Percentiles rank a stretch among this genome's conserved stretches.
Conservation (phyloP, 163 green algal genomes). For the Chlamydomonas reinhardtii region DNA sequence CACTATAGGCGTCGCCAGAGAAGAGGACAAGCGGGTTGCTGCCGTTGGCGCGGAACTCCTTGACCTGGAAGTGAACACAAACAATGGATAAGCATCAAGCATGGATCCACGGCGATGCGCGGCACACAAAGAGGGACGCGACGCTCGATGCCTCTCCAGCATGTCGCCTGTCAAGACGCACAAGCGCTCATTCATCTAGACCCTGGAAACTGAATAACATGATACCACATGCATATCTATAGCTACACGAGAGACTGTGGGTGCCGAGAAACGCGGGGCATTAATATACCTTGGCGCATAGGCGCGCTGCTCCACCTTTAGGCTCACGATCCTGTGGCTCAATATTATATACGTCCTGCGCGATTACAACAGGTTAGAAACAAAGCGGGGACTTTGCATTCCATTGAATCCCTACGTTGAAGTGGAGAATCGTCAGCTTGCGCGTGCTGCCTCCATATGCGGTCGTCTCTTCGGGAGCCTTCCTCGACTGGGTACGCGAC, state of each 20-base stretch:
- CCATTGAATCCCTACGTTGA: conserved; percentile 13
- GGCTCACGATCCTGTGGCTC: conserved; percentile 71
- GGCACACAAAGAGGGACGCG: too few relatives aligned
- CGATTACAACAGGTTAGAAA: not conserved
- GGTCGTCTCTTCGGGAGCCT: not conserved
- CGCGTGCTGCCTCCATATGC: not conserved
- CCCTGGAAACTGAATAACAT: not conserved
- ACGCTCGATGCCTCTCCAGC: too few relatives aligned
- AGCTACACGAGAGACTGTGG: too few relatives aligned
- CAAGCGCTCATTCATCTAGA: not conserved
- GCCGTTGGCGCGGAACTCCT: conserved; percentile 20
- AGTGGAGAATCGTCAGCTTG: conserved; percentile 44
- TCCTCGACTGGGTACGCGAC: not conserved
- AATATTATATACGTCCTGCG: conserved; percentile 84
- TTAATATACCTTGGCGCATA: conserved; percentile 50
- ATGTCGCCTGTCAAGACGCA: too few relatives aligned
- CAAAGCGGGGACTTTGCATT: too few relatives aligned
- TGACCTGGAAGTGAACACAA: not conserved
- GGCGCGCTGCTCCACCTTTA: conserved; percentile 77
- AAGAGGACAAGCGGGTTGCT: conserved; percentile 81
- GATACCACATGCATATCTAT: not conserved
- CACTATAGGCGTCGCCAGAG: conserved; percentile 78
- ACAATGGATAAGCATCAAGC: too few relatives aligned
- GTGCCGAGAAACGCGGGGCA: not conserved
- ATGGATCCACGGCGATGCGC: not conserved